Percentiles rank a stretch among this genome's conserved stretches.
phyloP scores from a whole-genome alignment of 2,329 filamentous ascomycete species.

The Fusarium oxysporum region DNA sequence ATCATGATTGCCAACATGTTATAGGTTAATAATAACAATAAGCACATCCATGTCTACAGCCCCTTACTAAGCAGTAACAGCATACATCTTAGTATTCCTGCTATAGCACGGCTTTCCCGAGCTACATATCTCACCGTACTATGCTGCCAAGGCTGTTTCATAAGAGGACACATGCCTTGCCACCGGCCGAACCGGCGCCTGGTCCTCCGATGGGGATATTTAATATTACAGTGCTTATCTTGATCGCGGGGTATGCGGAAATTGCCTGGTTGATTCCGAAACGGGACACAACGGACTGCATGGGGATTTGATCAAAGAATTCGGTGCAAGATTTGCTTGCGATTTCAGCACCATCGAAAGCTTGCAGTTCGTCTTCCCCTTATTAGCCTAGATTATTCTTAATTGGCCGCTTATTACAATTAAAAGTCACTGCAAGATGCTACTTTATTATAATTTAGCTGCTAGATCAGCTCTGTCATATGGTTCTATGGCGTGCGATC shows the following conservation, averaged over 20 bases:
- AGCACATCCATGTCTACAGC: not conserved
- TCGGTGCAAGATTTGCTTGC: accelerated
- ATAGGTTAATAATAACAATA: not conserved
- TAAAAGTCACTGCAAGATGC: accelerated
- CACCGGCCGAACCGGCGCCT: not conserved
- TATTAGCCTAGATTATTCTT: not conserved
- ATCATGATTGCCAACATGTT: accelerated
- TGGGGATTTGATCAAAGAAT: no score
- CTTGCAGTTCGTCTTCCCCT: accelerated
- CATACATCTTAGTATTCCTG: accelerated
- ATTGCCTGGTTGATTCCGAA: not conserved
- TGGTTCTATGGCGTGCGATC: accelerated
- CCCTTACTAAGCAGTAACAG: accelerated
- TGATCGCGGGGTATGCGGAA: not conserved
- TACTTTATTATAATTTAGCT: accelerated
- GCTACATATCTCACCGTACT: accelerated
- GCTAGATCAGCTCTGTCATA: no score
- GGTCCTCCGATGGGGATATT: accelerated
- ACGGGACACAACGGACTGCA: no score
- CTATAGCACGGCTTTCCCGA: not conserved
- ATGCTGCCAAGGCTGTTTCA: accelerated
- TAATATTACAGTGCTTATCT: accelerated
- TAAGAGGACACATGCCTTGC: accelerated
- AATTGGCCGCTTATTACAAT: accelerated
- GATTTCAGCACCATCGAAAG: accelerated